phyloP scores from a whole-genome alignment of 148 eudicot species.

The Diospyros kaki region DNA sequence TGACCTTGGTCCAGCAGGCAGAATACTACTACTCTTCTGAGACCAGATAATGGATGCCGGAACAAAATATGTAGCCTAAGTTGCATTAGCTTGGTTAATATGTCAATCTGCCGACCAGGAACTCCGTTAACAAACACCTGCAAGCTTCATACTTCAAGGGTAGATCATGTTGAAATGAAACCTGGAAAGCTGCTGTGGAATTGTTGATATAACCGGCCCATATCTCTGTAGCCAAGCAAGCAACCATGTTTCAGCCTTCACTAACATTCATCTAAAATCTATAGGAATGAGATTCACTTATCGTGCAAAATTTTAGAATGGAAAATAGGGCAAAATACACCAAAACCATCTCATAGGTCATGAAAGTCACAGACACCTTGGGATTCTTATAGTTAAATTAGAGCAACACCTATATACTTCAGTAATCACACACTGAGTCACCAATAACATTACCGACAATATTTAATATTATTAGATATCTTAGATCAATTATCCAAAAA shows the following conservation, averaged over 20 bases:
- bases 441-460: too few relatives aligned
- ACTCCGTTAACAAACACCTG: neutral
- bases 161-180: slow-evolving; percentile 88
- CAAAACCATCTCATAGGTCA: neutral
- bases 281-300: neutral
- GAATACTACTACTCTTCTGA: neutral
- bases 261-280: neutral
- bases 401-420: too few relatives aligned
- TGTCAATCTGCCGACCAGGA: neutral
- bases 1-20: neutral
- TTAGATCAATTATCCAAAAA: too few relatives aligned
- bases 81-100: slow-evolving; percentile 5
- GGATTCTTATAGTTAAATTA: too few relatives aligned
- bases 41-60: neutral
- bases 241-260: neutral
- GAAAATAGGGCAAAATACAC: too few relatives aligned
- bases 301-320: too few relatives aligned
- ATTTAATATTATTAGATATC: too few relatives aligned
- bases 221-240: slow-evolving; percentile 66
- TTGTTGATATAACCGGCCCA: slow-evolving; percentile 84
- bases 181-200: slow-evolving; percentile 91
- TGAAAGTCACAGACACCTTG: too few relatives aligned
- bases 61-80: neutral
- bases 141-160: slow-evolving; percentile 20
- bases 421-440: too few relatives aligned